phyloP scores from a whole-genome alignment of 306 rosid genomes.

The Spatholobus suberectus region DNA sequence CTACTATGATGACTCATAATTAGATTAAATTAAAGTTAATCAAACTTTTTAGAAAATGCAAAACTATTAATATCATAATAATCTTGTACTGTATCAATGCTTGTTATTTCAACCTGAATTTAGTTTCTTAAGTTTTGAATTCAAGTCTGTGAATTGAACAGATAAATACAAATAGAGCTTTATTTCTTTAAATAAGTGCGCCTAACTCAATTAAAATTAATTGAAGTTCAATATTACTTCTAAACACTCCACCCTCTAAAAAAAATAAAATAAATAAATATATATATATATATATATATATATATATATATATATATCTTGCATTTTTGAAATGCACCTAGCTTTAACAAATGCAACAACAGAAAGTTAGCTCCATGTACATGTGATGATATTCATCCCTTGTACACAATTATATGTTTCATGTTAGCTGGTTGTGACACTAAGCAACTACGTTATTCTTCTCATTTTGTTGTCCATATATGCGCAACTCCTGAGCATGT shows the following conservation, averaged over 20 bases:
- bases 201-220: not conserved
- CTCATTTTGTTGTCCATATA: not conserved
- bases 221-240: not conserved
- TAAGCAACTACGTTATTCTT: constrained; percentile 2
- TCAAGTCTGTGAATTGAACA: not conserved
- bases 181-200: not conserved
- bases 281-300: too few species aligned
- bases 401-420: not conserved
- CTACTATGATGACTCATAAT: not conserved
- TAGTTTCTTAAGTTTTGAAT: not conserved
- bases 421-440: not conserved
- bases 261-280: too few species aligned
- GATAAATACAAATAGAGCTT: not conserved
- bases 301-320: too few species aligned
- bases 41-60: not conserved
- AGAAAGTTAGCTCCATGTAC: not conserved
- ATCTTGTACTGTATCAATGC: not conserved
- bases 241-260: too few species aligned
- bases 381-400: not conserved
- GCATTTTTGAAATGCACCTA: not conserved
- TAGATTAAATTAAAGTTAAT: not conserved
- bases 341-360: not conserved
- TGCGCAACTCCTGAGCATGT: not conserved
- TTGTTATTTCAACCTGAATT: not conserved
- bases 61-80: not conserved